A percentile compares a stretch with the other conserved stretches of the same genome.
These are phyloP conservation scores for Intubia oerlemansii DNA, from an alignment of 2,329 filamentous ascomycete species.

Conservation along the genomic window DNA sequence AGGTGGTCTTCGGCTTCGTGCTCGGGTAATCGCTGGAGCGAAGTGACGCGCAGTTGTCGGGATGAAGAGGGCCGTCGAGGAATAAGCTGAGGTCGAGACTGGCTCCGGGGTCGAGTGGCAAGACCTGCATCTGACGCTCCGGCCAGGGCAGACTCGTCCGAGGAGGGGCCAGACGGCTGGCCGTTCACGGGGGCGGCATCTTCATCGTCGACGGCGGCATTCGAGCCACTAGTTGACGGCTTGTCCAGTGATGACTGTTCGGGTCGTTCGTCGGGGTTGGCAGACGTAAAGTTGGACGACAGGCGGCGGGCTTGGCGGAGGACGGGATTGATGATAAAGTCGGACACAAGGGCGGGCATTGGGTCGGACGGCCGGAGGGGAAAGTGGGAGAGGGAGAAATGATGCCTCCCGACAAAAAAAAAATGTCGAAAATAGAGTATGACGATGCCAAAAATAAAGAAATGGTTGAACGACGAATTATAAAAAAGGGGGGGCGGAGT, in stretches of 20 bases:
- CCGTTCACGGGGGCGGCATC: constrained; percentile 9
- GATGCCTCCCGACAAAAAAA: too few relatives aligned
- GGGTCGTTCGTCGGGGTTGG: constrained; percentile 8
- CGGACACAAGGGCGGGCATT: constrained; percentile 43
- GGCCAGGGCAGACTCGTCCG: background rate
- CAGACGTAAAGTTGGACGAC: constrained; percentile 19
- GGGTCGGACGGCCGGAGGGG: background rate
- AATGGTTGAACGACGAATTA: too few relatives aligned
- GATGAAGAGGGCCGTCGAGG: background rate
- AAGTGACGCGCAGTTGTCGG: background rate
- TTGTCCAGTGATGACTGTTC: constrained; percentile 14
- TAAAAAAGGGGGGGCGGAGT: too few relatives aligned
- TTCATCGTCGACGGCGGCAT: constrained; percentile 4
- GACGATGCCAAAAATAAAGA: too few relatives aligned
- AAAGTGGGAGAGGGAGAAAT: too few relatives aligned
- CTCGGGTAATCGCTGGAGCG: too few relatives aligned
- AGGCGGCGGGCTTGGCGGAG: constrained; percentile 43
- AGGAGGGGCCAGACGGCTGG: background rate
- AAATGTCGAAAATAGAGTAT: too few relatives aligned
- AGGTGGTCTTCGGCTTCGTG: background rate
- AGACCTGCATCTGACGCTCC: background rate
- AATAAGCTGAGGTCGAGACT: background rate
- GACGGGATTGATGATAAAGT: constrained; percentile 45
- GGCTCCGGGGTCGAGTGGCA: background rate
- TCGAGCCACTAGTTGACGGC: constrained; percentile 2